Evolutionary conservation across 1,284 basidiomycete genomes (phyloP), one percentile per base, ranked within the genome.

Genomic region (Cystobasidium sp.): DNA sequence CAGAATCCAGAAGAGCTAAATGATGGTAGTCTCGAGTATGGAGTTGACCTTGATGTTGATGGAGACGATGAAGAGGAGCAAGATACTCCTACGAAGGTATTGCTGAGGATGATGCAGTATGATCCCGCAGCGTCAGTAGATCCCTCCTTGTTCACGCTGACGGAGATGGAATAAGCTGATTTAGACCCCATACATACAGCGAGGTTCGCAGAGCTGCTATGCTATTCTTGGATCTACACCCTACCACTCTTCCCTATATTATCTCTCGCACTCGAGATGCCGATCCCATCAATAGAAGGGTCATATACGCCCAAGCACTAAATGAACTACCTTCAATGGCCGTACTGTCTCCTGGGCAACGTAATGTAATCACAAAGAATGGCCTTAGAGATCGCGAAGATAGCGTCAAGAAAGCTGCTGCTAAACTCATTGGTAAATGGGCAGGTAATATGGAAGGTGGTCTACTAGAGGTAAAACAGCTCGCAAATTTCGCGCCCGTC

Each of bases 191-290:
- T 71, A n/a, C 24, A 41, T 0, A 56, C 80, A 95, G 93, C 1
- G 95, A 98, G 79, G 95, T 97, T 8, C 92, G 96, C 14, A 88
- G 93, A 24, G 91, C 93, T 0, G 90, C 91, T 0, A 86, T 99
- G 0, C 85, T 93, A 76, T 91, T 93, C 78, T 85, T 95, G 0
- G 90, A 91, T 0, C 84, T 90, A 18, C 86, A 86, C 0, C 84
- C 85, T 0, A 81, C 83, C 0, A 90, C 90, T 0, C 84, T 97
- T 0, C 86, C 89, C 0, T 82, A 86, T 8, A 86, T 98, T 61
- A 87, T 99, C 49, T 86, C 88, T 5, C 88, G 95, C 20, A 91
- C 92, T 0, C 89, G 93, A 74, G 96, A 98, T 81, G 86, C 90
- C 44, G 96, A 98, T 79, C 86, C 90, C 0, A 85, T 89, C 70